A percentile compares a stretch with the other conserved stretches of the same genome.
Conservation (phyloP, 495 filamentous ascomycete genomes). For the Neurospora sp. region DNA sequence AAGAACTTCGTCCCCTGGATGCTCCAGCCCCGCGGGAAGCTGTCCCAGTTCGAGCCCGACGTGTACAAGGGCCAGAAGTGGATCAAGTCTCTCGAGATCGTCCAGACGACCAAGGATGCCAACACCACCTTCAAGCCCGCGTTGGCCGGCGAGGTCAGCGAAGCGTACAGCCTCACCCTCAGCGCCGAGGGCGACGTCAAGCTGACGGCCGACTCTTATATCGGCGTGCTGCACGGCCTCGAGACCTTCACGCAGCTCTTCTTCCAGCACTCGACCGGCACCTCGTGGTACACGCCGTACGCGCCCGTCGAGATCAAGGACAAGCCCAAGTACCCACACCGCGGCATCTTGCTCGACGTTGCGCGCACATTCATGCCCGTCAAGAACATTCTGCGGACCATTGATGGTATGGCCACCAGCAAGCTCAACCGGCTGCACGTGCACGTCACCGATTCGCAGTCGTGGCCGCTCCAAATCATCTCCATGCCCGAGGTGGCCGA, state of each 20-base stretch:
- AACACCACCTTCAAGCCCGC: constrained; percentile 42
- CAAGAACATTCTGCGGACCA: constrained; percentile 52
- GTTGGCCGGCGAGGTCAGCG: constrained; percentile 53
- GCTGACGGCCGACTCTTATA: constrained; percentile 52
- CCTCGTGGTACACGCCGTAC: constrained; percentile 50
- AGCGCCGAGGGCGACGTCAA: constrained; percentile 40
- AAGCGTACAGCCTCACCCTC: constrained; percentile 60
- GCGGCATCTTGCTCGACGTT: constrained; percentile 67
- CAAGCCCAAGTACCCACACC: constrained; percentile 55
- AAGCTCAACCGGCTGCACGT: constrained; percentile 74
- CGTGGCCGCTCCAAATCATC: constrained; percentile 74
- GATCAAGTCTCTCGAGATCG: constrained; percentile 47
- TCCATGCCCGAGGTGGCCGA: constrained; percentile 55
- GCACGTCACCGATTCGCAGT: constrained; percentile 73
- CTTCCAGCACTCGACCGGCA: constrained; percentile 49
- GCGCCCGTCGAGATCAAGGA: constrained; percentile 61
- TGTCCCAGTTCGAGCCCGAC: constrained; percentile 51
- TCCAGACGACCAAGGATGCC: constrained; percentile 47
- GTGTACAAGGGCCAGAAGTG: constrained; percentile 30
- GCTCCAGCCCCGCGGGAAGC: constrained; percentile 47
- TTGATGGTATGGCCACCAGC: constrained; percentile 63
- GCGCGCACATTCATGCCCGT: constrained; percentile 55
- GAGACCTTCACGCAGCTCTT: constrained; percentile 70
- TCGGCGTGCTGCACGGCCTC: constrained; percentile 56
- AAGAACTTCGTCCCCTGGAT: constrained; percentile 67